phyloP scores from a whole-genome alignment of 2,329 filamentous ascomycete genomes.

The Phyllosticta citrichinensis region DNA sequence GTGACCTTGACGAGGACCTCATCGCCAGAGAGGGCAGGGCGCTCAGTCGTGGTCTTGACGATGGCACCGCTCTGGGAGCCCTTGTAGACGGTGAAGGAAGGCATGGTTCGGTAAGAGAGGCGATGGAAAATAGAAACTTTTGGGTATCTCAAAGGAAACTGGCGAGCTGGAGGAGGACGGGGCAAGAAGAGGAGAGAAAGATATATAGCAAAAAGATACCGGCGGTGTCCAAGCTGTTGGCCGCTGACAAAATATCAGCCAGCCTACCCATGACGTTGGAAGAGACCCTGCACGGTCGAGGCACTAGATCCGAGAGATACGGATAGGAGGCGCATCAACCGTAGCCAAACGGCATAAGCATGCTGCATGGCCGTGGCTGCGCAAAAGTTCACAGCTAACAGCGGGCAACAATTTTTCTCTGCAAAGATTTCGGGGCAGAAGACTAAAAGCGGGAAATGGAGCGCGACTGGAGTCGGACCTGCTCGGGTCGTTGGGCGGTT shows the following conservation, averaged over 20 bases:
- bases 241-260: slow-evolving; percentile 1
- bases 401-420: background rate
- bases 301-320: background rate
- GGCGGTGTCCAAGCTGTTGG: background rate
- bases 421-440: background rate
- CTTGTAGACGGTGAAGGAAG: slow-evolving; percentile 53
- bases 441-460: background rate
- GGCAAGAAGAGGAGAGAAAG: background rate
- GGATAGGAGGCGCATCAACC: background rate
- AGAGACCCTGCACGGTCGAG: slow-evolving; percentile 1
- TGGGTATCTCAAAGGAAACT: background rate
- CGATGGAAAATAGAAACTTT: background rate
- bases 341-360: background rate
- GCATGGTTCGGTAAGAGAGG: slow-evolving; percentile 17
- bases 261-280: slow-evolving; percentile 4
- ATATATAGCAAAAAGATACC: slow-evolving; percentile 4
- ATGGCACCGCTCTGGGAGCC: slow-evolving; percentile 50
- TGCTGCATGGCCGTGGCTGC: background rate
- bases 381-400: background rate
- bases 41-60: slow-evolving; percentile 38
- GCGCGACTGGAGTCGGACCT: background rate
- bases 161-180: background rate
- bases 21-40: slow-evolving; percentile 38
- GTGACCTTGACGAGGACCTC: slow-evolving; percentile 55
- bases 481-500: background rate